Percentiles rank a stretch among this genome's conserved stretches.
Evolutionary conservation across 2,329 filamentous ascomycete genomes (phyloP).

Genomic region (Metarhizium anisopliae): DNA sequence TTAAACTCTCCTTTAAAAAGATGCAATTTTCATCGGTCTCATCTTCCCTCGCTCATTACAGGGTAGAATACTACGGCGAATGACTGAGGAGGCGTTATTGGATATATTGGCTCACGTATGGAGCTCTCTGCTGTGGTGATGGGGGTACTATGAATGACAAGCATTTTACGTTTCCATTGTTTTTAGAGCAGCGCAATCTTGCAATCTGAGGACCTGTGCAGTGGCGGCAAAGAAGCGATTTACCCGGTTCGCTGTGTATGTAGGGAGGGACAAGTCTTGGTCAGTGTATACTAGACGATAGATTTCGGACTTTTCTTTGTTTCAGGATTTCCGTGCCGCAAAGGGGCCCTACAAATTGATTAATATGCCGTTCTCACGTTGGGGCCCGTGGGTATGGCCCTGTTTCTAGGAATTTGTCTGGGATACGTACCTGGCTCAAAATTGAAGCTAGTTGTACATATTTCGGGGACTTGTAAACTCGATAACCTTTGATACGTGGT

Average conservation of each 20-base stretch:
- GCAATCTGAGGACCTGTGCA: not conserved
- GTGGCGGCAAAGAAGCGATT: not conserved
- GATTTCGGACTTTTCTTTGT: conserved; percentile 4
- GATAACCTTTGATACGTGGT: no score
- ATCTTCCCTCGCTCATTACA: not conserved
- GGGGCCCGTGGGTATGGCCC: no score
- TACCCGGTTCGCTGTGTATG: not conserved
- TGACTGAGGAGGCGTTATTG: not conserved
- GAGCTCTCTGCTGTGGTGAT: not conserved
- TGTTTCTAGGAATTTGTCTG: no score
- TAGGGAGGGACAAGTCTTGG: not conserved
- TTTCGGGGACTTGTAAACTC: no score
- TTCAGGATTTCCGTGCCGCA: not conserved
- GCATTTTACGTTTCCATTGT: conserved; percentile 4
- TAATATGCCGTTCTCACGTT: not conserved
- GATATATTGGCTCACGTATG: not conserved
- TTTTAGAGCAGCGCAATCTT: not conserved
- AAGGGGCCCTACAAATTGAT: not conserved
- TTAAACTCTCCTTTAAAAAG: not conserved
- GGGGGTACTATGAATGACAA: conserved; percentile 13
- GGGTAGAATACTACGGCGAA: not conserved
- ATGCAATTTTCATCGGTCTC: not conserved
- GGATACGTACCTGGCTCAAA: no score
- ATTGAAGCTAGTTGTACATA: no score
- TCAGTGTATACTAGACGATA: conserved; percentile 19